phyloP scores from a whole-genome alignment of 2,329 filamentous ascomycete species.

The Aspergillus amoenus region DNA sequence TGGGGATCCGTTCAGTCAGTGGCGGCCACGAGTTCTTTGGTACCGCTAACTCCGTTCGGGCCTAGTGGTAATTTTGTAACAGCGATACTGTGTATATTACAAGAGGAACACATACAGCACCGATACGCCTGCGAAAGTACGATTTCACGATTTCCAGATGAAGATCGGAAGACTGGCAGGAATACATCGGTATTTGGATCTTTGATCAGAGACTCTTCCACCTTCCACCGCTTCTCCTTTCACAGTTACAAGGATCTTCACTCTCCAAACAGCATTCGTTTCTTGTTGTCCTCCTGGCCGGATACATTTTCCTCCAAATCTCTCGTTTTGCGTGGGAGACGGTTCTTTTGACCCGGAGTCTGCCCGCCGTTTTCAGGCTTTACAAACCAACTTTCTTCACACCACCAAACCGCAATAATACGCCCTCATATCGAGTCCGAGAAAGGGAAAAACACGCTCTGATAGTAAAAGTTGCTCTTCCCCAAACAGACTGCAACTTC shows the following conservation, averaged over 20 bases:
- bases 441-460: neutral
- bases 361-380: slow-evolving; percentile 18
- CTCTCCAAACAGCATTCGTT: neutral
- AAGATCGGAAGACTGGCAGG: too few relatives aligned
- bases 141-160: too few relatives aligned
- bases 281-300: neutral
- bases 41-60: slow-evolving; percentile 8
- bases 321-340: neutral
- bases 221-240: slow-evolving; percentile 7
- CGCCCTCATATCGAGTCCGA: neutral
- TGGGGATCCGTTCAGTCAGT: slow-evolving; percentile 21
- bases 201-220: neutral
- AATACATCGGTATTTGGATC: too few relatives aligned
- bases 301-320: neutral
- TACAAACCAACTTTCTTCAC: slow-evolving; percentile 10
- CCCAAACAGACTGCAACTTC: neutral
- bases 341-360: slow-evolving; percentile 11
- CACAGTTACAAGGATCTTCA: neutral
- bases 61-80: neutral
- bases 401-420: neutral
- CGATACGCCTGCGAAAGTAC: too few relatives aligned
- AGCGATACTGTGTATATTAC: neutral
- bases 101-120: too few relatives aligned
- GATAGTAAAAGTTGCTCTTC: neutral
- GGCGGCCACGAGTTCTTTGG: slow-evolving; percentile 25